phyloP scores from a whole-genome alignment of 1,284 basidiomycete species.

The Apiotrichum veenhuisii region DNA sequence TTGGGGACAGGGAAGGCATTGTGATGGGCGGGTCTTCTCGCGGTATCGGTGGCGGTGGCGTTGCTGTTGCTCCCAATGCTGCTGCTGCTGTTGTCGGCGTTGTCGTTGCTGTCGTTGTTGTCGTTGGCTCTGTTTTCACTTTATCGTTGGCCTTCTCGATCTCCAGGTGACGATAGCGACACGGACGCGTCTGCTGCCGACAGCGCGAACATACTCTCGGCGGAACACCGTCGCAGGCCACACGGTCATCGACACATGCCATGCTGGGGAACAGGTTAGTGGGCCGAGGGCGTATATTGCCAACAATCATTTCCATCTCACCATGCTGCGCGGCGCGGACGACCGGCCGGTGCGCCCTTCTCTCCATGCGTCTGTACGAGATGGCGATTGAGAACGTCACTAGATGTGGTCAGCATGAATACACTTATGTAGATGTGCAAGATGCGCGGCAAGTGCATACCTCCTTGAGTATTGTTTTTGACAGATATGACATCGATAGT shows the following conservation, averaged over 20 bases:
- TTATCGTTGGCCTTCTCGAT: slow-evolving; percentile 3
- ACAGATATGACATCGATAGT: slow-evolving; percentile 20
- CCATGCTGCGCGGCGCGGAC: slow-evolving; percentile 23
- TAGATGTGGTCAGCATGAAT: slow-evolving; percentile 3
- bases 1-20: neutral
- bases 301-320: too few species aligned
- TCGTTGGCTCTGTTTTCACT: neutral
- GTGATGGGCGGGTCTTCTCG: neutral
- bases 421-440: too few species aligned
- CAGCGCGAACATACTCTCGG: slow-evolving; percentile 17
- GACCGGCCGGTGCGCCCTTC: slow-evolving; percentile 13
- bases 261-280: slow-evolving; percentile 3
- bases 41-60: neutral
- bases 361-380: slow-evolving; percentile 20
- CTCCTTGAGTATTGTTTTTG: slow-evolving; percentile 20
- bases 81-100: neutral
- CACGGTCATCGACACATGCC: slow-evolving; percentile 10
- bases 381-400: slow-evolving; percentile 26
- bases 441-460: too few species aligned
- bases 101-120: neutral
- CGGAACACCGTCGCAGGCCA: slow-evolving; percentile 17
- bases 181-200: neutral
- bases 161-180: slow-evolving; percentile 17
- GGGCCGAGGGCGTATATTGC: neutral
- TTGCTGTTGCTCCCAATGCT: neutral